Conservation (phyloP, 768 basidiomycete species). For the Neoboletus brunneissimus region DNA sequence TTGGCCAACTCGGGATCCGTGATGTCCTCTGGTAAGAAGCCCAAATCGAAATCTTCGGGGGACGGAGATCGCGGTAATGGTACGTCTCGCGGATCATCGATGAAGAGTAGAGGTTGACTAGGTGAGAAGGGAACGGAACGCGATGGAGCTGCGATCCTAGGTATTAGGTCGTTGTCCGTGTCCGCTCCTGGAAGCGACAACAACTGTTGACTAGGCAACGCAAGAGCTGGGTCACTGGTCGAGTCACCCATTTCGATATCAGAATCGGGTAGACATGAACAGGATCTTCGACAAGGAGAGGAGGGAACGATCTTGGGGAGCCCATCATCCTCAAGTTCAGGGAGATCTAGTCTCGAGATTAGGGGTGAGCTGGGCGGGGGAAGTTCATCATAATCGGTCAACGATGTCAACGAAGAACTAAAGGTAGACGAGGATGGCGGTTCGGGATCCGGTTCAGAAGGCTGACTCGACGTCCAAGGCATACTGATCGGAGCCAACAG, state of each 20-base stretch:
- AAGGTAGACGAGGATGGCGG: conserved; percentile 8
- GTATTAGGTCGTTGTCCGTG: conserved; percentile 42
- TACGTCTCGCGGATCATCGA: conserved; percentile 41
- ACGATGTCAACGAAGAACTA: conserved; percentile 19
- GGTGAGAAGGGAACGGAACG: conserved; percentile 15
- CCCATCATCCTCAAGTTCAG: conserved; percentile 32
- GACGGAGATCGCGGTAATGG: conserved; percentile 42
- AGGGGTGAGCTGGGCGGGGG: conserved; percentile 31
- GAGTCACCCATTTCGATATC: conserved; percentile 25
- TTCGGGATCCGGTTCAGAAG: conserved; percentile 16
- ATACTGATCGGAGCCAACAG: conserved; percentile 23
- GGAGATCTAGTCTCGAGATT: conserved; percentile 30
- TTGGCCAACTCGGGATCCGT: conserved; percentile 38
- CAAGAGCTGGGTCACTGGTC: conserved; percentile 13
- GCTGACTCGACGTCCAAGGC: conserved; percentile 19
- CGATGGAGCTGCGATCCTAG: conserved; percentile 12
- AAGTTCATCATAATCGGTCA: conserved; percentile 23
- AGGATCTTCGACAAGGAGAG: conserved; percentile 32
- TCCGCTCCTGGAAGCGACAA: conserved; percentile 43
- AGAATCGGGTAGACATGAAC: conserved; percentile 28
- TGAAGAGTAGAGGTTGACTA: conserved; percentile 37
- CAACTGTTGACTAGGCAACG: conserved; percentile 24
- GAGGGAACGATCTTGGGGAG: conserved; percentile 20
- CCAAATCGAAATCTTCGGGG: conserved; percentile 40
- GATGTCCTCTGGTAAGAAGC: conserved; percentile 32